Evolutionary conservation across 257 asterid genomes (phyloP).

Genomic region (Penstemon eatonii): DNA sequence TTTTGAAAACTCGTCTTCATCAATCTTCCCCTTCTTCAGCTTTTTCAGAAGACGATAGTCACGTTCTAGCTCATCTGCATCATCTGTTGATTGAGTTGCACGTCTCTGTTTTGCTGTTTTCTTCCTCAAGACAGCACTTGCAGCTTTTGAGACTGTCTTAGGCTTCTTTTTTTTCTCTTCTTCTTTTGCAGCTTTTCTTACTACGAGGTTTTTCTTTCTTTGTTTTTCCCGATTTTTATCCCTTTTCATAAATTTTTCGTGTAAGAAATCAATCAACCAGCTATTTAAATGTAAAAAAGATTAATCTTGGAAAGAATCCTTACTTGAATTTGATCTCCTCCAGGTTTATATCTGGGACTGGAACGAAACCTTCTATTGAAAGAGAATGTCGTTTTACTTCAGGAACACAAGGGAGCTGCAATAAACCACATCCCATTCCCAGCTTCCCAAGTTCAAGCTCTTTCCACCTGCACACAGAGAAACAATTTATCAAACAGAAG

Average conservation of each 20-base stretch:
- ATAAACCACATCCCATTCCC: slow-evolving; percentile 89
- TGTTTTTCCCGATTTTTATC: slow-evolving; percentile 88
- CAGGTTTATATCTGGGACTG: slow-evolving; percentile 62
- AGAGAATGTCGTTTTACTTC: slow-evolving; percentile 84
- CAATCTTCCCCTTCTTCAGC: slow-evolving; percentile 69
- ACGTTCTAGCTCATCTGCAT: slow-evolving; percentile 72
- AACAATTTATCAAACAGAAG: slow-evolving; percentile 1
- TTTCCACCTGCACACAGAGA: slow-evolving; percentile 66
- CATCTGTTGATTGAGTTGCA: slow-evolving; percentile 73
- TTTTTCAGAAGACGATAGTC: slow-evolving; percentile 80
- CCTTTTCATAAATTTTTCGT: slow-evolving; percentile 33
- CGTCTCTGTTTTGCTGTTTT: slow-evolving; percentile 89
- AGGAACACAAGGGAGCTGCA: slow-evolving; percentile 90
- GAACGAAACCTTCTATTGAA: slow-evolving; percentile 72
- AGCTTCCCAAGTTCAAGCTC: slow-evolving; percentile 94
- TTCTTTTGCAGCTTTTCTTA: slow-evolving; percentile 57
- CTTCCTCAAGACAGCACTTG: slow-evolving; percentile 51
- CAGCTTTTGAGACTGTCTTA: slow-evolving; percentile 41
- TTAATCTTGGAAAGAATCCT: slow-evolving; percentile 27
- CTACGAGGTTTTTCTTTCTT: slow-evolving; percentile 72
- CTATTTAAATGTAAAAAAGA: slow-evolving; percentile 19
- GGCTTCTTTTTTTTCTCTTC: slow-evolving; percentile 41
- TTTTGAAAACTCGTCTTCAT: slow-evolving; percentile 68
- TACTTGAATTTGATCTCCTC: slow-evolving; percentile 85
- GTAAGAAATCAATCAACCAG: no score